phyloP scores from a whole-genome alignment of 495 filamentous ascomycete species.

The Aspergillus campestris region DNA sequence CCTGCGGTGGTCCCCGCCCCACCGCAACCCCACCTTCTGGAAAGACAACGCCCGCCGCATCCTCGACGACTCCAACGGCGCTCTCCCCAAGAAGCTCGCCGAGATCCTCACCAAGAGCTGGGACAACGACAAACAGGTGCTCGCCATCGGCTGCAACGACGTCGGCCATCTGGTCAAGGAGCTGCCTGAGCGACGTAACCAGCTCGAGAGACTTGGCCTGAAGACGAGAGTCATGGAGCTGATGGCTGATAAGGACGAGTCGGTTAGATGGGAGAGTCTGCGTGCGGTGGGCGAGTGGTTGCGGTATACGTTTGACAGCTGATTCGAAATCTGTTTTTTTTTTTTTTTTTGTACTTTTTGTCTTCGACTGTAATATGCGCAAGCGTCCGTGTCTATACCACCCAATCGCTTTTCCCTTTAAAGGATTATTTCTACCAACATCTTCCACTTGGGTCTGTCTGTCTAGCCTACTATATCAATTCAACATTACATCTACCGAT shows the following conservation, averaged over 20 bases:
- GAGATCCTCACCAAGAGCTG: constrained; percentile 79
- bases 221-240: constrained; percentile 92
- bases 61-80: constrained; percentile 73
- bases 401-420: no score
- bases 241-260: constrained; percentile 85
- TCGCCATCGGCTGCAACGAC: constrained; percentile 95
- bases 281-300: constrained; percentile 90
- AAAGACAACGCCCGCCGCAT: constrained; percentile 90
- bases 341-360: constrained; percentile 8
- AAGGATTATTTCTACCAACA: no score
- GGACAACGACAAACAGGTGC: constrained; percentile 89
- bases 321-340: constrained; percentile 13
- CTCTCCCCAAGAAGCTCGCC: constrained; percentile 71
- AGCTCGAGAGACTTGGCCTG: constrained; percentile 82
- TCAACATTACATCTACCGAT: no score
- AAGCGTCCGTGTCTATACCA: no score
- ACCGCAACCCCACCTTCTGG: constrained; percentile 88
- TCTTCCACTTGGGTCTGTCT: no score
- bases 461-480: no score
- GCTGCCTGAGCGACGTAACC: constrained; percentile 71
- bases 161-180: constrained; percentile 83
- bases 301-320: constrained; percentile 73
- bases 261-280: constrained; percentile 90
- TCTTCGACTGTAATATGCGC: not conserved
- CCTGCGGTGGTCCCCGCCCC: constrained; percentile 90